Evolutionary conservation across 2,329 filamentous ascomycete genomes (phyloP).

Genomic region (Zarea fungicola): DNA sequence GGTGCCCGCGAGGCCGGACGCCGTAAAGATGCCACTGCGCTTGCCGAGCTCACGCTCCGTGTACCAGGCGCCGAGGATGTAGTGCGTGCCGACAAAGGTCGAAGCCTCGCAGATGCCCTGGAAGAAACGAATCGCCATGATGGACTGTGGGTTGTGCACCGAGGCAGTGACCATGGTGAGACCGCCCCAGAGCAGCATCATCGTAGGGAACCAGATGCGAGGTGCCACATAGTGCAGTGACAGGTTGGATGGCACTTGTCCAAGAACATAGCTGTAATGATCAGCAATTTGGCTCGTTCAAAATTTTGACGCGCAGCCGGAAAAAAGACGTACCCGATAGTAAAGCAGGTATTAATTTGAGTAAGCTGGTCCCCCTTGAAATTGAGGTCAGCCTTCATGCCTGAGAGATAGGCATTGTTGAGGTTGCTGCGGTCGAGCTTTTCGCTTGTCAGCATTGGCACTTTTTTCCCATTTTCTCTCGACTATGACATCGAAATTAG

Average conservation of each 20-base stretch:
- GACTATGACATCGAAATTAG: no score
- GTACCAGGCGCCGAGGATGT: slow-evolving; percentile 51
- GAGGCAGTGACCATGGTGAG: slow-evolving; percentile 53
- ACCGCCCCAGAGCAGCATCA: slow-evolving; percentile 59
- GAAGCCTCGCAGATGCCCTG: slow-evolving; percentile 34
- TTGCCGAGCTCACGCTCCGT: slow-evolving; percentile 57
- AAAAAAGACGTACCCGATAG: slow-evolving; percentile 30
- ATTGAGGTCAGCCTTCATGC: slow-evolving; percentile 32
- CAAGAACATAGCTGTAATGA: slow-evolving; percentile 37
- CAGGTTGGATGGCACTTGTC: slow-evolving; percentile 57
- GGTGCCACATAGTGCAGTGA: slow-evolving; percentile 59
- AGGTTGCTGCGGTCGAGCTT: slow-evolving; percentile 35
- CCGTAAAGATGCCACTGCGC: slow-evolving; percentile 57
- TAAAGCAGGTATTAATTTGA: slow-evolving; percentile 33
- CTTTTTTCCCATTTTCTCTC: no score
- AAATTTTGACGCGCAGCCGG: neutral
- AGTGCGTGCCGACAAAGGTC: slow-evolving; percentile 37
- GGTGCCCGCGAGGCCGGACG: slow-evolving; percentile 54
- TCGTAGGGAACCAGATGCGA: slow-evolving; percentile 57
- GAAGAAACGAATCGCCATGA: slow-evolving; percentile 36
- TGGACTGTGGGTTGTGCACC: slow-evolving; percentile 30
- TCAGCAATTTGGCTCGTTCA: neutral
- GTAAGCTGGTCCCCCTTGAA: slow-evolving; percentile 40
- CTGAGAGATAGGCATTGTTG: slow-evolving; percentile 33
- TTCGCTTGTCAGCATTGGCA: neutral